A percentile compares a stretch with the other conserved stretches of the same genome.
Conservation (phyloP, 2,329 filamentous ascomycete species). For the Penicillium sp. region DNA sequence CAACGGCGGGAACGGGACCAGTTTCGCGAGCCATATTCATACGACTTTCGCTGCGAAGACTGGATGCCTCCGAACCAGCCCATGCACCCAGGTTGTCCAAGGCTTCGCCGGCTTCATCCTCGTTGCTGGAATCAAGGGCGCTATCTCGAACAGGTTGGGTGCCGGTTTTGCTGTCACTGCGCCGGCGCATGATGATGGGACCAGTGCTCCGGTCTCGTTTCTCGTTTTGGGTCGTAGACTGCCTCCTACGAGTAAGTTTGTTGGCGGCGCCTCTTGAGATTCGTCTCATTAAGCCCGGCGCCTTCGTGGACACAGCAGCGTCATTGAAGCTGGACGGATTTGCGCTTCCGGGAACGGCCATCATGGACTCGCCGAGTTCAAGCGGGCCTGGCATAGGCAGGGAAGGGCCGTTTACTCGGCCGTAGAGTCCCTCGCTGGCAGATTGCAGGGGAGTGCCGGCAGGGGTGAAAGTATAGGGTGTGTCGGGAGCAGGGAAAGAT, state of each 20-base stretch:
- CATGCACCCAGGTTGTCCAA: conserved; percentile 44
- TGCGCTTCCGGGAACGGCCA: conserved; percentile 45
- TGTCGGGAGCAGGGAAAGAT: conserved; percentile 22
- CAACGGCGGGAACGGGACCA: conserved; percentile 21
- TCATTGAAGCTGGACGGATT: conserved; percentile 58
- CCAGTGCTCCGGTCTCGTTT: conserved; percentile 86
- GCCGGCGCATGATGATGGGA: conserved; percentile 78
- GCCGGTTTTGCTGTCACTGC: conserved; percentile 84
- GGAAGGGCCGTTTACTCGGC: conserved; percentile 24
- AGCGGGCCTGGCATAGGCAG: conserved; percentile 53
- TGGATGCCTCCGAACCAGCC: conserved; percentile 40
- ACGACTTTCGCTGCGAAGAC: conserved; percentile 36
- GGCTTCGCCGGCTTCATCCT: conserved; percentile 43
- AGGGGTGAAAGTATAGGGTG: conserved; percentile 35
- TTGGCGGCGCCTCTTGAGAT: conserved; percentile 77
- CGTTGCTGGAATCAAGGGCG: conserved; percentile 41
- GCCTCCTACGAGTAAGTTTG: conserved; percentile 66
- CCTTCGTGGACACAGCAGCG: conserved; percentile 52
- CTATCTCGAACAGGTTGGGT: conserved; percentile 52
- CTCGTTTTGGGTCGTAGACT: conserved; percentile 71
- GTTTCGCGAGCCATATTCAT: conserved; percentile 33
- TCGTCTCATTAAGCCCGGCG: conserved; percentile 72
- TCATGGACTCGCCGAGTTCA: conserved; percentile 70
- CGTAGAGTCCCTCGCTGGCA: conserved; percentile 32
- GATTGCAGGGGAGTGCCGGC: conserved; percentile 34